Evolutionary conservation across 108 stramenopile species (phyloP).

Genomic region (Asterionellopsis glacialis): DNA sequence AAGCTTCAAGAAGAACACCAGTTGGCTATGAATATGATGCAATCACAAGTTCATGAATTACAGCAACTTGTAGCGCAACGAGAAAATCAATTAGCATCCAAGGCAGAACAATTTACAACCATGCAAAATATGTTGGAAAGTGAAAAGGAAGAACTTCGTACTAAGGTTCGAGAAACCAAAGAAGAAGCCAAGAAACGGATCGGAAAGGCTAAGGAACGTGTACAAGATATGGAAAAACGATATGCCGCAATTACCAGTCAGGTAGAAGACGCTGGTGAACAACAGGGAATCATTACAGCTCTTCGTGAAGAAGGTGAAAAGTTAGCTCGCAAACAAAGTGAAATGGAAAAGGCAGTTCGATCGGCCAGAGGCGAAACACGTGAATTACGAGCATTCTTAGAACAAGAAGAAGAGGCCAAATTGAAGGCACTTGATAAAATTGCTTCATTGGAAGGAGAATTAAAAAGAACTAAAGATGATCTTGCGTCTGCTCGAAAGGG

Average conservation of each 20-base stretch:
- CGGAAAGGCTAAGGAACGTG: constrained; percentile 58
- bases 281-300: constrained; percentile 54
- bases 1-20: constrained; percentile 11
- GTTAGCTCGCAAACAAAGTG: constrained; percentile 61
- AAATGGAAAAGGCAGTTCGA: constrained; percentile 77
- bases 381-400: constrained; percentile 40
- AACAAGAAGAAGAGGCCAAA: constrained; percentile 32
- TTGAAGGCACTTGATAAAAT: constrained; percentile 37
- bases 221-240: constrained; percentile 50
- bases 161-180: constrained; percentile 57
- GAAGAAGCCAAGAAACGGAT: constrained; percentile 79
- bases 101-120: constrained; percentile 56
- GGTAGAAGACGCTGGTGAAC: constrained; percentile 23
- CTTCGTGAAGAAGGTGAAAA: constrained; percentile 70
- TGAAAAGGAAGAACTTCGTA: constrained; percentile 43
- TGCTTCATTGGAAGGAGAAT: constrained; percentile 36
- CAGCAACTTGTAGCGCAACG: constrained; percentile 27
- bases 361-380: constrained; percentile 56
- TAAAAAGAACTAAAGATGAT: constrained; percentile 55
- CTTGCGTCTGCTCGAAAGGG: constrained; percentile 57
- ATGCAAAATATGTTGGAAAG: constrained; percentile 44
- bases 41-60: constrained; percentile 2
- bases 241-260: constrained; percentile 19
- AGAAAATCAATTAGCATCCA: constrained; percentile 66
- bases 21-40: neutral